phyloP scores from a whole-genome alignment of 306 rosid genomes.

The Trifolium subterraneum region DNA sequence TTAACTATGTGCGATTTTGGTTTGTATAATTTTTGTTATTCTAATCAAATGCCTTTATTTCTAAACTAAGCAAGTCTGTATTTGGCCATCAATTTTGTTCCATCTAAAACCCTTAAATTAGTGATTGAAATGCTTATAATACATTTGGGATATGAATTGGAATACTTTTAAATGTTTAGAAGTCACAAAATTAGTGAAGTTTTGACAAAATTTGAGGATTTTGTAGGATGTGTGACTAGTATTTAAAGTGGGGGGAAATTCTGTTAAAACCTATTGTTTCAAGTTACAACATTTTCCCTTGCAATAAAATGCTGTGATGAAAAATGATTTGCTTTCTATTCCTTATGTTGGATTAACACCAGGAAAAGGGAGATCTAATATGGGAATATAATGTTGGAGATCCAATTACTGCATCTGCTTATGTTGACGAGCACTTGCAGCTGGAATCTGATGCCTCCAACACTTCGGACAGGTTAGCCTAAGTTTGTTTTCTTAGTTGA shows the following conservation, averaged over 20 bases:
- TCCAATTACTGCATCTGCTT: conserved; percentile 87
- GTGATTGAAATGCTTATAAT: too few relatives aligned
- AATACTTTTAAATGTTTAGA: not conserved
- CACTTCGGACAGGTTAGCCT: conserved; percentile 66
- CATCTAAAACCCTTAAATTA: not conserved
- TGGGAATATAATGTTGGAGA: conserved; percentile 80
- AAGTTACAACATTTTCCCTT: not conserved
- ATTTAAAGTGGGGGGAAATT: not conserved
- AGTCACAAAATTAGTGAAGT: not conserved
- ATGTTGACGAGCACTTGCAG: conserved; percentile 72
- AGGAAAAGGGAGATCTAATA: conserved; percentile 70
- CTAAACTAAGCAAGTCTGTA: not conserved
- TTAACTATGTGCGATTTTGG: not conserved
- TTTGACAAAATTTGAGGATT: not conserved
- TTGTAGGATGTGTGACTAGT: not conserved
- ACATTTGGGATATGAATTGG: not conserved
- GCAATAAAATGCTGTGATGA: not conserved
- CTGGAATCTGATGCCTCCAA: conserved; percentile 48
- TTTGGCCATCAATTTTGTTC: not conserved
- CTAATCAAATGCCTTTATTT: not conserved
- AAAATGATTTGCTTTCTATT: conserved; percentile 28
- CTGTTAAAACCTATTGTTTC: not conserved
- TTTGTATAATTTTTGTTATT: not conserved
- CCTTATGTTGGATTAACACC: conserved; percentile 38
- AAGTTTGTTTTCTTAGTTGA: conserved; percentile 7